phyloP scores from a whole-genome alignment of 768 basidiomycete genomes.

The Astraeus odoratus region DNA sequence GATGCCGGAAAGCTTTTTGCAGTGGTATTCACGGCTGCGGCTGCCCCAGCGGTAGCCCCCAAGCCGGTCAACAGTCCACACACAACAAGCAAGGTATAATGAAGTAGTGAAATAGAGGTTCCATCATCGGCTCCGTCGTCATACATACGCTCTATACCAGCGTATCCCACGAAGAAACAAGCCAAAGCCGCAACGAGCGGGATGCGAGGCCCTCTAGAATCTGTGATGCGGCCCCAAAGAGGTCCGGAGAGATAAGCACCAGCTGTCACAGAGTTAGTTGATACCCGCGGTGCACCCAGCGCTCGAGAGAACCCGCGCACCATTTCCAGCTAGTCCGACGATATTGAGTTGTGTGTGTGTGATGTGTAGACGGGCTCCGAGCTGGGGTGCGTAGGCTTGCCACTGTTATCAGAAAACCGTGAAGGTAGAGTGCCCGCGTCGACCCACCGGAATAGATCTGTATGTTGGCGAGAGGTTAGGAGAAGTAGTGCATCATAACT shows the following conservation, averaged over 20 bases:
- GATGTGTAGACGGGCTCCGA: slow-evolving; percentile 60
- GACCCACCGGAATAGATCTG: slow-evolving; percentile 11
- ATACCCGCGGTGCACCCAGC: neutral
- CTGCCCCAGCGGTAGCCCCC: slow-evolving; percentile 63
- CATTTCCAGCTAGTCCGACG: slow-evolving; percentile 63
- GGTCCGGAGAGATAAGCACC: slow-evolving; percentile 41
- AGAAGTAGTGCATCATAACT: neutral
- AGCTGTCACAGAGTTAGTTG: slow-evolving; percentile 50
- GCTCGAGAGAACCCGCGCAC: slow-evolving; percentile 31
- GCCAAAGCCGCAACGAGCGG: slow-evolving; percentile 51
- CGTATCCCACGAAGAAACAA: slow-evolving; percentile 61
- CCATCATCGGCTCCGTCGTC: slow-evolving; percentile 35
- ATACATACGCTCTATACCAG: slow-evolving; percentile 58
- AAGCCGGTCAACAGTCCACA: slow-evolving; percentile 66
- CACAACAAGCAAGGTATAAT: slow-evolving; percentile 43
- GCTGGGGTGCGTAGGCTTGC: slow-evolving; percentile 73
- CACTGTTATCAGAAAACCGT: neutral
- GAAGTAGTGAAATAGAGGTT: slow-evolving; percentile 30
- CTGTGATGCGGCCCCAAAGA: slow-evolving; percentile 67
- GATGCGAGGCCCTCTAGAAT: slow-evolving; percentile 58
- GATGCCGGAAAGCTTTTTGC: slow-evolving; percentile 73
- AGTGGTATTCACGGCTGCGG: slow-evolving; percentile 62
- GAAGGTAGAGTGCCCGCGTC: neutral
- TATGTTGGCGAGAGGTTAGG: neutral
- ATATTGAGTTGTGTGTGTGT: slow-evolving; percentile 73